phyloP scores from a whole-genome alignment of 2,329 filamentous ascomycete species.

The Penicillium sp. region DNA sequence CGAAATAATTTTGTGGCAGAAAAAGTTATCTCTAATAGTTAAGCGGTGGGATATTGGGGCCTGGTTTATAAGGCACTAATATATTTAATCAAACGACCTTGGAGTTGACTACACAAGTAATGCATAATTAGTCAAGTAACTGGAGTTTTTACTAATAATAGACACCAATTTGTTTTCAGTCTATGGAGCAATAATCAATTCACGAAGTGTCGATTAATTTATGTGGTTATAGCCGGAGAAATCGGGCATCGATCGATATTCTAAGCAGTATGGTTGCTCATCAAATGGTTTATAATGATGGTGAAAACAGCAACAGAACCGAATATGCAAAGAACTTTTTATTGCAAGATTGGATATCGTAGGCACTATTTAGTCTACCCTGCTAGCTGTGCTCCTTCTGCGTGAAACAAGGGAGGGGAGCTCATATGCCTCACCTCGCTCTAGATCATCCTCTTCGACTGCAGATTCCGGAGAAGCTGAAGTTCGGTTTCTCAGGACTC shows the following conservation, averaged over 20 bases:
- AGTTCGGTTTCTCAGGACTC: conserved; percentile 19
- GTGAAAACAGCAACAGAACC: too few relatives aligned
- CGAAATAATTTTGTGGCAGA: conserved; percentile 36
- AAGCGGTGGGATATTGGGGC: conserved; percentile 24
- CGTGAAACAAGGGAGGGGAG: conserved; percentile 31
- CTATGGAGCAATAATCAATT: background rate
- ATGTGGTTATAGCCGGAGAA: background rate
- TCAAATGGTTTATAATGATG: background rate
- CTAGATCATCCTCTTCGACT: conserved; percentile 40
- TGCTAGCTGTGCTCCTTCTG: conserved; percentile 32
- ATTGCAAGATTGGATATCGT: background rate
- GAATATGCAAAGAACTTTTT: background rate
- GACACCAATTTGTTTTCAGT: background rate
- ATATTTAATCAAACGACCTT: background rate
- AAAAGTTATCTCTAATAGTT: conserved; percentile 31
- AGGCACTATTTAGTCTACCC: conserved; percentile 13
- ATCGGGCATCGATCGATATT: background rate
- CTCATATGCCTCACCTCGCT: conserved; percentile 45
- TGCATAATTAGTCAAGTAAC: background rate
- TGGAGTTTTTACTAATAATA: background rate
- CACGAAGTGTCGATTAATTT: background rate
- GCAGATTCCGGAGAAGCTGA: conserved; percentile 30
- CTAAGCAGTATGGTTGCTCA: background rate
- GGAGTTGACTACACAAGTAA: background rate
- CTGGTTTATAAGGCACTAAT: conserved; percentile 6